Evolutionary conservation across 1,284 basidiomycete species (phyloP).

Genomic region (Leucoagaricus sp.): DNA sequence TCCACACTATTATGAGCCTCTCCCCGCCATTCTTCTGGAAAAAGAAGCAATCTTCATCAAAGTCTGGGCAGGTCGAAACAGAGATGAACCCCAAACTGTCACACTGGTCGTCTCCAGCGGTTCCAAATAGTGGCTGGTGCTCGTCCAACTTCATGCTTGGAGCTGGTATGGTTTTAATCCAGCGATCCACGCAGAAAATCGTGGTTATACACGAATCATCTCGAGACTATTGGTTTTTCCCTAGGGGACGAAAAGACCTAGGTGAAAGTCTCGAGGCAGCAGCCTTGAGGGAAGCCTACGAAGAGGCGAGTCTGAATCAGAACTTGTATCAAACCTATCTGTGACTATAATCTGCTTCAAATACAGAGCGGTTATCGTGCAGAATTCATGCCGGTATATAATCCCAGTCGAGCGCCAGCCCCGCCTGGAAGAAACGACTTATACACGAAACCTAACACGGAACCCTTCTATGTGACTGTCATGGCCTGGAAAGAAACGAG

Average conservation of each 20-base stretch:
- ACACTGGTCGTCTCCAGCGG: constrained; percentile 32
- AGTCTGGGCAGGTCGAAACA: not conserved
- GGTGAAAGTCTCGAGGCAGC: constrained; percentile 60
- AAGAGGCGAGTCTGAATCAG: constrained; percentile 50
- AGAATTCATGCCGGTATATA: constrained; percentile 48
- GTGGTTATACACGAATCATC: constrained; percentile 44
- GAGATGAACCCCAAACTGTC: constrained; percentile 25
- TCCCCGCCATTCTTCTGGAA: no score
- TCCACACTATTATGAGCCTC: no score
- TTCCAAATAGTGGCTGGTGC: constrained; percentile 46
- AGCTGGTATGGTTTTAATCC: constrained; percentile 62
- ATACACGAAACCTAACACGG: constrained; percentile 33
- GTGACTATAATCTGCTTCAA: not conserved
- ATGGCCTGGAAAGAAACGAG: constrained; percentile 29
- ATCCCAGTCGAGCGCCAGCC: constrained; percentile 39
- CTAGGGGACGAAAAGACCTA: constrained; percentile 62
- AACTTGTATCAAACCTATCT: not conserved
- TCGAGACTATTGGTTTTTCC: constrained; percentile 51
- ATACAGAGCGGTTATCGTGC: constrained; percentile 55
- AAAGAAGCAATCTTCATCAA: not conserved
- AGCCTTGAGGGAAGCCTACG: constrained; percentile 62
- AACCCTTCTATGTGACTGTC: constrained; percentile 48
- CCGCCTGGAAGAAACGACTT: constrained; percentile 29
- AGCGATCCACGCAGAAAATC: constrained; percentile 38
- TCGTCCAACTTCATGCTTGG: constrained; percentile 55